phyloP scores from a whole-genome alignment of 2,329 filamentous ascomycete genomes.

The Pseudopithomyces chartarum region DNA sequence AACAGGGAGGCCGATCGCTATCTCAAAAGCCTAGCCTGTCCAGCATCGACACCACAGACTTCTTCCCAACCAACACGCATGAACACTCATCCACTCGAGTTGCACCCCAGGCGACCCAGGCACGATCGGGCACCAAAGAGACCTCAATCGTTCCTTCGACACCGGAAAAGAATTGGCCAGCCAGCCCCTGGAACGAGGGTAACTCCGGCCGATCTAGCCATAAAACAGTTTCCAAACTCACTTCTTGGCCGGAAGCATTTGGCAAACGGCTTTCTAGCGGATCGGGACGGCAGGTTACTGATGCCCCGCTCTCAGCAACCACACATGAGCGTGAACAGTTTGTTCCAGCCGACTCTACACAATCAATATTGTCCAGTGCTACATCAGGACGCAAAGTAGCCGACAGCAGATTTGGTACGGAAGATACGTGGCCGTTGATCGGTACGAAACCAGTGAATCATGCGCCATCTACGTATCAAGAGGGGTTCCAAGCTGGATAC shows the following conservation, averaged over 20 bases:
- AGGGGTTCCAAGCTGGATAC: slow-evolving; percentile 45
- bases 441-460: slow-evolving; percentile 24
- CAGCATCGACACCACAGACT: slow-evolving; percentile 48
- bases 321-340: slow-evolving; percentile 14
- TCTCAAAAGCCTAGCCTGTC: slow-evolving; percentile 44
- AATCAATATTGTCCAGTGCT: slow-evolving; percentile 19
- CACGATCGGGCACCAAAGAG: slow-evolving; percentile 19
- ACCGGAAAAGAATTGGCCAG: slow-evolving; percentile 44
- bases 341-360: slow-evolving; percentile 5
- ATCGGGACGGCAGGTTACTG: slow-evolving; percentile 20
- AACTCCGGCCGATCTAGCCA: slow-evolving; percentile 25
- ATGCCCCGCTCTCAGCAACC: slow-evolving; percentile 7
- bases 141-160: slow-evolving; percentile 31
- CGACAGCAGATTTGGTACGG: slow-evolving; percentile 23
- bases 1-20: slow-evolving; percentile 20
- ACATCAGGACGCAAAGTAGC: slow-evolving; percentile 16
- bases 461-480: slow-evolving; percentile 42
- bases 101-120: slow-evolving; percentile 25
- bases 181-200: slow-evolving; percentile 42
- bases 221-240: slow-evolving; percentile 30
- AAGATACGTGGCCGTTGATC: slow-evolving; percentile 28
- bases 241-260: slow-evolving; percentile 39
- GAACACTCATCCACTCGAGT: slow-evolving; percentile 46
- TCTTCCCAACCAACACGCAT: slow-evolving; percentile 48
- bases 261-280: slow-evolving; percentile 27